Evolutionary conservation across 1,284 basidiomycete species (phyloP).

Genomic region (Melampsora larici-populina): DNA sequence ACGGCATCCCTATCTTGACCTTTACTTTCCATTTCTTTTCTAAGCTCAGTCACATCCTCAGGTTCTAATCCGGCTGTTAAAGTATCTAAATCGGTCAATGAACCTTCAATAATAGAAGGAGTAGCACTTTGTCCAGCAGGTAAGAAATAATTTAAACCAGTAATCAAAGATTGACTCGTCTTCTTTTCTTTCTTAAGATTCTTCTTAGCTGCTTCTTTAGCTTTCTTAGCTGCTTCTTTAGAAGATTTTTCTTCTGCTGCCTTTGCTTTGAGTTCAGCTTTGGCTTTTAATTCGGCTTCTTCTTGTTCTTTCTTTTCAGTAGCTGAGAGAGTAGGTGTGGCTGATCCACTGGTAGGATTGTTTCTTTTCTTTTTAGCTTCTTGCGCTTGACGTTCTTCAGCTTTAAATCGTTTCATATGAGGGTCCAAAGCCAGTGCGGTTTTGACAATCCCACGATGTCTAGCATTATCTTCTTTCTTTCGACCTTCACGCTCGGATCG

Average conservation of each 20-base stretch:
- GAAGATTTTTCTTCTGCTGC: slow-evolving; percentile 68
- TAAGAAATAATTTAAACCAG: slow-evolving; percentile 62
- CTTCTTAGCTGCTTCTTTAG: slow-evolving; percentile 65
- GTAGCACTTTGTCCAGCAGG: slow-evolving; percentile 57
- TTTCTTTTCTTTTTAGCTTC: slow-evolving; percentile 73
- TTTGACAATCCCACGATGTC: slow-evolving; percentile 83
- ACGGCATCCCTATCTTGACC: slow-evolving; percentile 49
- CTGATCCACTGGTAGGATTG: slow-evolving; percentile 58
- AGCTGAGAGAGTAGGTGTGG: slow-evolving; percentile 54
- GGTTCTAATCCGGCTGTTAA: slow-evolving; percentile 59
- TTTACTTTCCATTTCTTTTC: slow-evolving; percentile 57
- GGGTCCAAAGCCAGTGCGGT: slow-evolving; percentile 80
- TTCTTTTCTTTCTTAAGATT: slow-evolving; percentile 56
- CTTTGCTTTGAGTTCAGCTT: slow-evolving; percentile 67
- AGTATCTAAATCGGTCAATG: slow-evolving; percentile 60
- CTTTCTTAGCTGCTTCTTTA: slow-evolving; percentile 89
- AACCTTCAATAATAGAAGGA: slow-evolving; percentile 59
- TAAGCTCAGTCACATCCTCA: slow-evolving; percentile 59
- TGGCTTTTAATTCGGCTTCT: slow-evolving; percentile 72
- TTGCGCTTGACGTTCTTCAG: slow-evolving; percentile 89
- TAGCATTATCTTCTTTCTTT: slow-evolving; percentile 97
- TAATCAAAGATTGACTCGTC: slow-evolving; percentile 57
- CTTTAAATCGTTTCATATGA: slow-evolving; percentile 95
- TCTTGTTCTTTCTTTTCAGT: slow-evolving; percentile 62
- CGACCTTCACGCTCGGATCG: slow-evolving; percentile 88